Evolutionary conservation across 441 rosid genomes (phyloP).

Genomic region (Codiaeum variegatum): DNA sequence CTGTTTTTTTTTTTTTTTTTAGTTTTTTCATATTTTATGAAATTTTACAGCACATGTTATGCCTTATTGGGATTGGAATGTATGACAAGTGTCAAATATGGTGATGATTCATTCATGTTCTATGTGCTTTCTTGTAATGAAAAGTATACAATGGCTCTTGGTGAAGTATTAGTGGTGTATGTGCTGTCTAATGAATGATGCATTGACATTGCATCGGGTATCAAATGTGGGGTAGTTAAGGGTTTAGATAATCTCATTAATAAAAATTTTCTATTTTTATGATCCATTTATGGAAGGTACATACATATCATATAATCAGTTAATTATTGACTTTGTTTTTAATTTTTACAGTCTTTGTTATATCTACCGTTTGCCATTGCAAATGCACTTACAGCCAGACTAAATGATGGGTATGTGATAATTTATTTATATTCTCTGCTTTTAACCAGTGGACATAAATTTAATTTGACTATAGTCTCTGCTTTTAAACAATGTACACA

Average conservation of each 20-base stretch:
- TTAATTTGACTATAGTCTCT: constrained; percentile 6
- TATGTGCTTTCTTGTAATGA: neutral
- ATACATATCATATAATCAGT: neutral
- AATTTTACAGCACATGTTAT: too few relatives aligned
- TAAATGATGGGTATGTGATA: constrained; percentile 69
- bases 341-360: constrained; percentile 61
- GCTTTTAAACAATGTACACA: neutral
- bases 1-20: too few relatives aligned
- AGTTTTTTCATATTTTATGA: too few relatives aligned
- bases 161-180: neutral
- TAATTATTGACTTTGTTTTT: constrained; percentile 3
- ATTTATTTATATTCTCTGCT: constrained; percentile 1
- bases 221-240: neutral
- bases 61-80: too few relatives aligned
- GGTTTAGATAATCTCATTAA: neutral
- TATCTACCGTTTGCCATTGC: constrained; percentile 94
- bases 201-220: neutral
- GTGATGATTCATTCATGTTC: neutral
- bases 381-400: constrained; percentile 74
- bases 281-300: neutral
- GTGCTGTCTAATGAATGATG: neutral
- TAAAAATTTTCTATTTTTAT: neutral
- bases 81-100: neutral
- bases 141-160: neutral
- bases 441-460: neutral